phyloP scores from a whole-genome alignment of 2,329 filamentous ascomycete species.

The Sarocladiaceae sp. region DNA sequence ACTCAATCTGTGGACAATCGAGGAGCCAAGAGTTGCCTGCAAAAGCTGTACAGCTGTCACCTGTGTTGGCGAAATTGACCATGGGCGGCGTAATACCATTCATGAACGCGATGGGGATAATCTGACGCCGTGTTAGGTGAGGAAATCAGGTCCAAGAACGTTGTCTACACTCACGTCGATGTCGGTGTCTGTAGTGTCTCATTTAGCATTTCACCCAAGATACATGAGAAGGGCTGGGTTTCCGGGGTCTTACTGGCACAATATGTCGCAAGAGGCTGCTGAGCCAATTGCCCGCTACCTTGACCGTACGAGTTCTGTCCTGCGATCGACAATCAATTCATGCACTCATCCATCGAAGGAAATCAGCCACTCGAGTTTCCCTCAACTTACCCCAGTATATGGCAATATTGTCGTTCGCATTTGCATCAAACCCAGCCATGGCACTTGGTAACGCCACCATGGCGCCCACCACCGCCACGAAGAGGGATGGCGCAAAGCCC shows the following conservation, averaged over 20 bases:
- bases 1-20: conserved; percentile 63
- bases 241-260: conserved; percentile 48
- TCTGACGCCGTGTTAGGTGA: conserved; percentile 17
- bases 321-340: conserved; percentile 15
- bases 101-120: conserved; percentile 63
- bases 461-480: background rate
- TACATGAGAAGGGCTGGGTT: background rate
- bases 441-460: background rate
- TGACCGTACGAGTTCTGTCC: conserved; percentile 58
- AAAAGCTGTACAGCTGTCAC: conserved; percentile 57
- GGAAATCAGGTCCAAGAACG: background rate
- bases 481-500: background rate
- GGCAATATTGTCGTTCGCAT: conserved; percentile 1
- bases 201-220: too few species aligned
- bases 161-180: conserved; percentile 36
- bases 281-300: conserved; percentile 37
- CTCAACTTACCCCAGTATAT: background rate
- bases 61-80: conserved; percentile 62
- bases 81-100: conserved; percentile 49
- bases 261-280: conserved; percentile 54
- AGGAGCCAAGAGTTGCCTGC: conserved; percentile 49
- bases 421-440: background rate
- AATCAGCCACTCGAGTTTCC: too few species aligned
- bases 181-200: conserved; percentile 33
- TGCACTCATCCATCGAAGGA: background rate